Conservation (phyloP, 495 filamentous ascomycete species). For the Penicillium verhagenii region DNA sequence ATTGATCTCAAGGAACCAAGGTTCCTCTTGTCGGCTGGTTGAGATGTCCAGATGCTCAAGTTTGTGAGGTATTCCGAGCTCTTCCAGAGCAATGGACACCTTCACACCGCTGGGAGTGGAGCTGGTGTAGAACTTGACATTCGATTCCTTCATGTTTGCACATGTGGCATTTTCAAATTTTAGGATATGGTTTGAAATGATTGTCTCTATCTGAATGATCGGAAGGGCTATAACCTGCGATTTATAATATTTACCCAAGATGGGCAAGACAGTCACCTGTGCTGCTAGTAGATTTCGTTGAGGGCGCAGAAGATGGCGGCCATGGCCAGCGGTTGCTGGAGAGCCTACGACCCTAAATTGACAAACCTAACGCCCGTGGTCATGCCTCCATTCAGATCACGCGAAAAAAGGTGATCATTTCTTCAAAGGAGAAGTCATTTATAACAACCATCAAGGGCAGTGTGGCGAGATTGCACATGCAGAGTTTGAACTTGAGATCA, state of each 20-base stretch:
- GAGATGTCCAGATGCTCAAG: not conserved
- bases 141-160: not conserved
- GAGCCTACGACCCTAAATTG: conserved; percentile 17
- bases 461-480: conserved; percentile 30
- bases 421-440: conserved; percentile 22
- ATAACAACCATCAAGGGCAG: conserved; percentile 28
- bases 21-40: too few relatives aligned
- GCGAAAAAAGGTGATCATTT: conserved; percentile 13
- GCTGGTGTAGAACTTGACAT: not conserved
- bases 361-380: conserved; percentile 12
- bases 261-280: conserved; percentile 18
- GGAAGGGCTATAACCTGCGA: too few relatives aligned
- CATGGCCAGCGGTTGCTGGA: not conserved
- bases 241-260: too few relatives aligned
- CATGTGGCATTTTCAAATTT: too few relatives aligned
- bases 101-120: not conserved
- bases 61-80: too few relatives aligned
- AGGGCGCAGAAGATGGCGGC: not conserved
- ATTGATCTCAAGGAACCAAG: not conserved
- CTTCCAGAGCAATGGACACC: too few relatives aligned
- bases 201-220: too few relatives aligned
- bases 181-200: too few relatives aligned
- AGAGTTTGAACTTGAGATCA: conserved; percentile 34
- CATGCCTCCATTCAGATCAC: conserved; percentile 18
- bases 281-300: conserved; percentile 23